Percentiles rank a stretch among this genome's conserved stretches.
Evolutionary conservation across 176 grass and related monocot genomes (phyloP).

Genomic region (Alopecurus myosuroides): DNA sequence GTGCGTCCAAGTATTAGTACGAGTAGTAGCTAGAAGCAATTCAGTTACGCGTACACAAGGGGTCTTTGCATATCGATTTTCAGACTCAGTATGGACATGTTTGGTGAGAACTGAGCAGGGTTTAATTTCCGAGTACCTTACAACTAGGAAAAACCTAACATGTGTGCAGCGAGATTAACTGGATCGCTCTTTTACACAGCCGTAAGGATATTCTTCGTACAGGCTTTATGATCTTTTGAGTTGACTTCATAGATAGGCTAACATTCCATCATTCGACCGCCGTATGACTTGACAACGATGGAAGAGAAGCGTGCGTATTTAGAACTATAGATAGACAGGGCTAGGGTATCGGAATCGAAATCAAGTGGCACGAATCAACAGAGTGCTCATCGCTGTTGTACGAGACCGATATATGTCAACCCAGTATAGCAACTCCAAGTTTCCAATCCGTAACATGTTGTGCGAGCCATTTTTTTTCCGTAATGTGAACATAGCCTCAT

Average conservation of each 20-base stretch:
- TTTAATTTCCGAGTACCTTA: not conserved
- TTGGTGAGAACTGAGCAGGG: not conserved
- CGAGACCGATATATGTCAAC: not conserved
- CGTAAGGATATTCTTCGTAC: not conserved
- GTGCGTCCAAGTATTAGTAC: not conserved
- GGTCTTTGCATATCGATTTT: not conserved
- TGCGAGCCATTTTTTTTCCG: no score
- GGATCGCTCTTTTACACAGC: not conserved
- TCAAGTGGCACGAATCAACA: not conserved
- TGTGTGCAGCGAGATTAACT: not conserved
- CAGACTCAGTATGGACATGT: not conserved
- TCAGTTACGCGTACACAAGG: not conserved
- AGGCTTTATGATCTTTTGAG: not conserved
- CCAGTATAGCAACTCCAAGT: not conserved
- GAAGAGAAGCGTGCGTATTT: not conserved
- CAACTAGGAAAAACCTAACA: not conserved
- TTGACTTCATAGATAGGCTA: conserved; percentile 29
- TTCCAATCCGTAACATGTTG: not conserved
- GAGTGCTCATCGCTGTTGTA: not conserved
- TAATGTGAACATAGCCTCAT: no score
- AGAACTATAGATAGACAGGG: not conserved
- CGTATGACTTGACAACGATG: conserved; percentile 11
- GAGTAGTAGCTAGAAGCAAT: not conserved
- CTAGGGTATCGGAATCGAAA: not conserved
- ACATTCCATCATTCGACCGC: conserved; percentile 28